Evolutionary conservation across 2,329 filamentous ascomycete genomes (phyloP), one percentile per base, ranked within the genome.

Genomic region (Ceratocystis cubensis): DNA sequence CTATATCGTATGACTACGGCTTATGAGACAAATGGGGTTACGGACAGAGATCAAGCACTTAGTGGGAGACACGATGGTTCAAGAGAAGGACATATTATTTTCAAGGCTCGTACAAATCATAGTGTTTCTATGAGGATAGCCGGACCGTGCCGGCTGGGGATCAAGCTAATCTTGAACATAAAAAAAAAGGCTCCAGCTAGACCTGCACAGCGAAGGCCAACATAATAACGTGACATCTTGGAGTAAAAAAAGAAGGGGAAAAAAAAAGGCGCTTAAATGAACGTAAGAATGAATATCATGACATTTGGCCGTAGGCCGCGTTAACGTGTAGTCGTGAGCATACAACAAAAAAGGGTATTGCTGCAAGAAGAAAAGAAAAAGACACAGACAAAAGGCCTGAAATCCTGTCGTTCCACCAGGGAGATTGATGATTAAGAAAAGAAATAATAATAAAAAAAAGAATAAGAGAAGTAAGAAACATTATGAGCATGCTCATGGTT

Each of bases 251-350:
- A 45, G 41, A n/a, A 48, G 48, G 46, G 45, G 20, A 6, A 48
- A 63, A 50, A 48, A 46, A 46, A 63, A 33, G 17, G 28, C 44
- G 61, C 61, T 63, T 30, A 13, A 63, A 63, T 63, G 53, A 59
- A 59, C 28, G 53, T 59, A 46, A 61, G 33, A 66, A 63, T 63
- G 63, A 64, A 65, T 68, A 68, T 68, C 64, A 65, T 65, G 63
- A 64, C 46, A 57, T 56, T 44, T 41, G 44, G 46, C 48, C 44
- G 61, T 59, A 59, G 25, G 46, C 66, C 63, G 66, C 66, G 67
- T 64, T 50, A 68, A 66, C 50, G n/a, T 61, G 61, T 66, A 37
- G 61, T 64, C 50, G 50, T 67, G 62, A 66, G 48, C 25, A 44
- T 46, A 41, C 64, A 65, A 46, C 30, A 15, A 37, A 45, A 44